A percentile compares a stretch with the other conserved stretches of the same genome.
phyloP scores from a whole-genome alignment of 129 eudicot species.

The Tagetes patula region DNA sequence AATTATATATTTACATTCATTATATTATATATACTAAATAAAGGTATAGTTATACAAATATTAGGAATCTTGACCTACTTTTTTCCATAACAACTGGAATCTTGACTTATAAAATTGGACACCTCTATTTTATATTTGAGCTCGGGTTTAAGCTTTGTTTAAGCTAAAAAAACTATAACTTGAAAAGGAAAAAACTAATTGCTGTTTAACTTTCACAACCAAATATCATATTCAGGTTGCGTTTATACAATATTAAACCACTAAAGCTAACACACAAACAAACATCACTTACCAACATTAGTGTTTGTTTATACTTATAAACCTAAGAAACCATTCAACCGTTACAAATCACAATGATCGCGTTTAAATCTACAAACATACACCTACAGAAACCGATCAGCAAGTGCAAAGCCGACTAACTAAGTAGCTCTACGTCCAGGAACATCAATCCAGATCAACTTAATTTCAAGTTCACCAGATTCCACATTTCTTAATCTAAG shows the following conservation, averaged over 20 bases:
- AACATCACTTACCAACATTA: background rate
- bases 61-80: too few species aligned
- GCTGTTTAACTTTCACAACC: background rate
- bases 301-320: background rate
- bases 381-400: slow-evolving; percentile 8
- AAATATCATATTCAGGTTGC: slow-evolving; percentile 12
- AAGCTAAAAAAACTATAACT: background rate
- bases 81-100: too few species aligned
- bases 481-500: slow-evolving; percentile 56
- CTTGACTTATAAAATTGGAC: too few species aligned
- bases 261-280: background rate
- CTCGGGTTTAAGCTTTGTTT: too few species aligned
- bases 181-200: background rate
- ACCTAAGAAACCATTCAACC: slow-evolving; percentile 18
- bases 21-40: too few species aligned
- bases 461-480: slow-evolving; percentile 55
- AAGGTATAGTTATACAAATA: too few species aligned
- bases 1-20: too few species aligned
- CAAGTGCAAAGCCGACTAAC: background rate
- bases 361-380: slow-evolving; percentile 21
- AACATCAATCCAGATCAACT: slow-evolving; percentile 55
- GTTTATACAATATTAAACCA: slow-evolving; percentile 14
- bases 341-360: background rate
- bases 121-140: too few species aligned
- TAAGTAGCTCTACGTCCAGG: slow-evolving; percentile 41